Evolutionary conservation across 768 basidiomycete genomes (phyloP).

Genomic region (Collybiopsis confluens): DNA sequence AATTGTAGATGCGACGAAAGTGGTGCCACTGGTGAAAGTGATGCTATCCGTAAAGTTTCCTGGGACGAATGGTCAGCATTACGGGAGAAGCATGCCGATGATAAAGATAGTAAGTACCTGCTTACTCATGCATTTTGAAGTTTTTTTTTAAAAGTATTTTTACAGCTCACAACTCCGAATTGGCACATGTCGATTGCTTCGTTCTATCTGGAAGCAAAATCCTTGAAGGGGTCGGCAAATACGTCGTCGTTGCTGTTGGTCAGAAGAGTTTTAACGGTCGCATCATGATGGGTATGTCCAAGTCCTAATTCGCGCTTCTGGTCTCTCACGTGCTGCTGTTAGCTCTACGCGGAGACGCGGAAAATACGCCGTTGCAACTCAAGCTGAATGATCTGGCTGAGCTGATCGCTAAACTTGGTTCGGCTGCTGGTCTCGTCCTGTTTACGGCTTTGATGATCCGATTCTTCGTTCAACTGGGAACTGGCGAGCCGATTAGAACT

Average conservation of each 20-base stretch:
- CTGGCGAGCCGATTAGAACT: slow-evolving; percentile 51
- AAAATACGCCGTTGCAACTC: slow-evolving; percentile 88
- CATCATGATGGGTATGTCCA: slow-evolving; percentile 93
- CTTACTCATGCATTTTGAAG: not conserved
- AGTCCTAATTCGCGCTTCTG: no score
- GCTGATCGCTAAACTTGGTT: slow-evolving; percentile 89
- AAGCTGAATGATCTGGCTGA: slow-evolving; percentile 95
- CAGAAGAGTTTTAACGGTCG: slow-evolving; percentile 92
- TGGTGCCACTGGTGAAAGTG: slow-evolving; percentile 94
- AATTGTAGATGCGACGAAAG: slow-evolving; percentile 96
- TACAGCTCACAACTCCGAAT: slow-evolving; percentile 10
- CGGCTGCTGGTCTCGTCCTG: slow-evolving; percentile 73
- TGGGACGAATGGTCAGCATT: slow-evolving; percentile 70
- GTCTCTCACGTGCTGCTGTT: not conserved
- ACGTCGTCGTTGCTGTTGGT: slow-evolving; percentile 91
- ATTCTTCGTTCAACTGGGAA: slow-evolving; percentile 87
- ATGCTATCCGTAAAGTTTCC: slow-evolving; percentile 85
- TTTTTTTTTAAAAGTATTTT: not conserved
- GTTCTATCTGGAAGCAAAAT: slow-evolving; percentile 90
- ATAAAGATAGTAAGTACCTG: slow-evolving; percentile 21
- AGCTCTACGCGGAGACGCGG: slow-evolving; percentile 85
- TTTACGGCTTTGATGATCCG: slow-evolving; percentile 87
- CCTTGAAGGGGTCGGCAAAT: slow-evolving; percentile 88
- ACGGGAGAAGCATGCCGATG: slow-evolving; percentile 28
- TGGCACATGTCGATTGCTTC: slow-evolving; percentile 83